A percentile compares a stretch with the other conserved stretches of the same genome.
These are phyloP conservation scores for Tetrapisispora arboricola DNA, from an alignment of 805 yeast genomes.

Conservation along the genomic window DNA sequence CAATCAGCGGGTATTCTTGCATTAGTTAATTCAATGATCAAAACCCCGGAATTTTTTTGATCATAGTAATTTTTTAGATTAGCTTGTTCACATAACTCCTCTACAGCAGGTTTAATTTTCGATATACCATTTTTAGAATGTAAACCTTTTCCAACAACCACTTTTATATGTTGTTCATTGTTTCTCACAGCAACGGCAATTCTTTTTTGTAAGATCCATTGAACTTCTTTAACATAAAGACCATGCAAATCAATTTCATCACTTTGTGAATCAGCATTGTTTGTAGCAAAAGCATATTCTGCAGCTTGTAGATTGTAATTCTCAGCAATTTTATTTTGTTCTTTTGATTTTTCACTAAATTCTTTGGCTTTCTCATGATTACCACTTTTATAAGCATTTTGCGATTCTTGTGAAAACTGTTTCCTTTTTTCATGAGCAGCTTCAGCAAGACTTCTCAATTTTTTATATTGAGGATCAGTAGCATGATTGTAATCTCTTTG, in stretches of 20 bases:
- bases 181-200: slow-evolving; percentile 51
- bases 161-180: slow-evolving; percentile 54
- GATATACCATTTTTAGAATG: slow-evolving; percentile 79
- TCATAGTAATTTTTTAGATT: slow-evolving; percentile 53
- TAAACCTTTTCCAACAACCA: slow-evolving; percentile 87
- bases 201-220: slow-evolving; percentile 61
- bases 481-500: slow-evolving; percentile 62
- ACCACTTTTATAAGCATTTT: slow-evolving; percentile 65
- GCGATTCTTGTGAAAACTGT: slow-evolving; percentile 55
- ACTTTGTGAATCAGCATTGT: slow-evolving; percentile 73
- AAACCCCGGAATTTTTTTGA: slow-evolving; percentile 67
- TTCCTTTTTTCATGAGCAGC: slow-evolving; percentile 48
- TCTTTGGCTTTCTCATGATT: slow-evolving; percentile 64
- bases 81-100: slow-evolving; percentile 60
- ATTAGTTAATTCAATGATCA: slow-evolving; percentile 53
- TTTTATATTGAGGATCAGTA: slow-evolving; percentile 51
- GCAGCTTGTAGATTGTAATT: slow-evolving; percentile 72
- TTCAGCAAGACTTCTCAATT: slow-evolving; percentile 58
- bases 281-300: slow-evolving; percentile 75
- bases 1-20: slow-evolving; percentile 36
- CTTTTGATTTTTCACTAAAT: slow-evolving; percentile 58
- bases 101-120: slow-evolving; percentile 83
- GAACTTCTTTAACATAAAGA: slow-evolving; percentile 79
- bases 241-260: slow-evolving; percentile 95
- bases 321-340: slow-evolving; percentile 52